Base-by-base conservation (phyloP, 2,329 filamentous ascomycete species). In the Colletotrichum nymphaeae region DNA sequence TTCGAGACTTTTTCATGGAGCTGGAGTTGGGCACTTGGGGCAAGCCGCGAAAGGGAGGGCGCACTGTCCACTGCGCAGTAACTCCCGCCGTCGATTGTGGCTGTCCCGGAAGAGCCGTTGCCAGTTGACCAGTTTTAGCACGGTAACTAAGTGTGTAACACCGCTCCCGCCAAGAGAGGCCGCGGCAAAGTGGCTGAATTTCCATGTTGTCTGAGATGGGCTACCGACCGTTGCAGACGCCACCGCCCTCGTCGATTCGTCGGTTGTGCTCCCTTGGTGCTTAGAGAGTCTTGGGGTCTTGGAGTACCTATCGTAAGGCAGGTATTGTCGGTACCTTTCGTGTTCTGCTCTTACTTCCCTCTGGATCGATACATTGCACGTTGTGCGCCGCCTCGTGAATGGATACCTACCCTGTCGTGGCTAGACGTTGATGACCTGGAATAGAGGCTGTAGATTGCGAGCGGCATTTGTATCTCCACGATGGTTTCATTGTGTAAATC, bases 381-480 rank as follows among this genome's bases (percentile, higher is more conserved):
- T n/a, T 24, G 46, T 64, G 49, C 24, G 42, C 42, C 42, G 42
- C n/a, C n/a, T 53, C 62, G 62, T 55, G n/a, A 5, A 57, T n/a
- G 22, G 30, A 32, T 32, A 32, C 30, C 30, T 32, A 9, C 30
- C 4, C 2, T 32, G 30, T 32, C 30, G 8, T 32, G 30, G 30
- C 30, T 9, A 4, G 22, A 26, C 16, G 5, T 35, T 12, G 7
- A 35, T 24, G 22, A 32, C 9, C 30, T 32, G 30, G 1, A 8
- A 22, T 46, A n/a, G n/a, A 7, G 16, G 46, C 24, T 30, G 46
- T 65, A 64, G 66, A 71, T 70, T 57, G 58, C 32, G 67, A 73
- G 71, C 71, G 71, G 30, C 71, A 53, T 0, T 37, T 30, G 67
- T 56, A 70, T 35, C 46, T 57, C 67, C 70, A 70, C 56, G 8